Evolutionary conservation across 2,329 filamentous ascomycete genomes (phyloP).

Genomic region (Aspergillus costaricaensis): DNA sequence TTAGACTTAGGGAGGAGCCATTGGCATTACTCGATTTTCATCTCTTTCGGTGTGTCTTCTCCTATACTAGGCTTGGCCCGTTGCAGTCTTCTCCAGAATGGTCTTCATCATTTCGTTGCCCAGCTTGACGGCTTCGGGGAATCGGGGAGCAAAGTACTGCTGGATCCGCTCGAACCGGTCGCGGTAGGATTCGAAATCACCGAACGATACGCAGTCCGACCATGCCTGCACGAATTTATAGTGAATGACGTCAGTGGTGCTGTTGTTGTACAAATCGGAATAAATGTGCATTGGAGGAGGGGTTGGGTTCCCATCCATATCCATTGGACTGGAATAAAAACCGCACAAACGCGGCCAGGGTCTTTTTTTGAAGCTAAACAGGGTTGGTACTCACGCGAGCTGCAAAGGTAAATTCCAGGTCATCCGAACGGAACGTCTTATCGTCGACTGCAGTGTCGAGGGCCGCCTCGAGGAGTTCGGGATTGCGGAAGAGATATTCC

Average conservation of each 20-base stretch:
- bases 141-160: slow-evolving; percentile 85
- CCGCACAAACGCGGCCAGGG: not conserved
- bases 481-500: slow-evolving; percentile 89
- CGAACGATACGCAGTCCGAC: slow-evolving; percentile 89
- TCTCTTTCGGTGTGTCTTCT: not conserved
- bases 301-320: not conserved
- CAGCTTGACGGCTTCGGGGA: slow-evolving; percentile 80
- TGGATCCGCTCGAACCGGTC: slow-evolving; percentile 91
- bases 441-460: slow-evolving; percentile 86
- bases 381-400: slow-evolving; percentile 60
- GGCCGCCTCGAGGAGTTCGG: slow-evolving; percentile 76
- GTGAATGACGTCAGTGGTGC: slow-evolving; percentile 10
- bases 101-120: slow-evolving; percentile 98
- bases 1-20: not conserved
- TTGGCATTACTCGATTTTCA: not conserved
- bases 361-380: not conserved
- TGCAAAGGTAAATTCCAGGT: slow-evolving; percentile 96
- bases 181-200: slow-evolving; percentile 89
- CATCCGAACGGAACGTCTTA: slow-evolving; percentile 88
- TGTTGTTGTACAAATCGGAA: not conserved
- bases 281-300: not conserved
- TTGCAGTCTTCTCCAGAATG: slow-evolving; percentile 74
- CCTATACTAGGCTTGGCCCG: slow-evolving; percentile 11
- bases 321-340: not conserved
- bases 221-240: slow-evolving; percentile 61